Evolutionary conservation across 805 yeast species (phyloP).

Genomic region (Pichia nakasei): DNA sequence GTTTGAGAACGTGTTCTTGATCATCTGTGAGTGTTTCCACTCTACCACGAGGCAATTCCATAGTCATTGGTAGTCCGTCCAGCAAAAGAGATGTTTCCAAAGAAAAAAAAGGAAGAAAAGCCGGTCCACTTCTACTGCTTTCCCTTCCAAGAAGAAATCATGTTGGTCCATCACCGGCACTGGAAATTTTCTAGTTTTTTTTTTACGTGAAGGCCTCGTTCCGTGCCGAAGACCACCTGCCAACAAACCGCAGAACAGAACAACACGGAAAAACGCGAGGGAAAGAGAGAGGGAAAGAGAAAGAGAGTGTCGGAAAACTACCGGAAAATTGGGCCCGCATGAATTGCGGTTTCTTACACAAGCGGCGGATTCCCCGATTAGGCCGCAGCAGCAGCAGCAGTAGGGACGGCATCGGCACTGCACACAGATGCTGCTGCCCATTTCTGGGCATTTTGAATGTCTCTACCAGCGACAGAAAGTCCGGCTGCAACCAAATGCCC

Average conservation of each 20-base stretch:
- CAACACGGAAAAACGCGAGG: too few relatives aligned
- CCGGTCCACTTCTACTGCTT: too few relatives aligned
- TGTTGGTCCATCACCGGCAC: too few relatives aligned
- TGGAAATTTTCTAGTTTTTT: too few relatives aligned
- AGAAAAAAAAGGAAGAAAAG: not conserved
- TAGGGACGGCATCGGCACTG: not conserved
- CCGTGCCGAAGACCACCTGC: not conserved
- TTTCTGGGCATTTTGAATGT: not conserved
- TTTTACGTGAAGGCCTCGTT: not conserved
- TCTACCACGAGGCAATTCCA: conserved; percentile 30
- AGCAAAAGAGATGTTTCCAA: not conserved
- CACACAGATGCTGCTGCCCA: not conserved
- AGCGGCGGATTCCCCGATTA: not conserved
- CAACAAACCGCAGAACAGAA: not conserved
- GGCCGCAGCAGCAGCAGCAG: not conserved
- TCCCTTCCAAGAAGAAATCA: too few relatives aligned
- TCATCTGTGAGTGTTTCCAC: conserved; percentile 39
- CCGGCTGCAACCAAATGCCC: conserved; percentile 47
- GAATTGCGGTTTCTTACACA: too few relatives aligned
- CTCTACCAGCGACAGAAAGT: not conserved
- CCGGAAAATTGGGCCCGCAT: too few relatives aligned
- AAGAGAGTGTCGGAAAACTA: not conserved
- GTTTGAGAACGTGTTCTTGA: conserved; percentile 58
- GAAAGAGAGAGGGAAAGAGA: not conserved
- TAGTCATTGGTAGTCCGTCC: not conserved